Percentiles rank a stretch among this genome's conserved stretches.
Evolutionary conservation across 2,329 filamentous ascomycete genomes (phyloP).

Genomic region (Epichloe typhina): DNA sequence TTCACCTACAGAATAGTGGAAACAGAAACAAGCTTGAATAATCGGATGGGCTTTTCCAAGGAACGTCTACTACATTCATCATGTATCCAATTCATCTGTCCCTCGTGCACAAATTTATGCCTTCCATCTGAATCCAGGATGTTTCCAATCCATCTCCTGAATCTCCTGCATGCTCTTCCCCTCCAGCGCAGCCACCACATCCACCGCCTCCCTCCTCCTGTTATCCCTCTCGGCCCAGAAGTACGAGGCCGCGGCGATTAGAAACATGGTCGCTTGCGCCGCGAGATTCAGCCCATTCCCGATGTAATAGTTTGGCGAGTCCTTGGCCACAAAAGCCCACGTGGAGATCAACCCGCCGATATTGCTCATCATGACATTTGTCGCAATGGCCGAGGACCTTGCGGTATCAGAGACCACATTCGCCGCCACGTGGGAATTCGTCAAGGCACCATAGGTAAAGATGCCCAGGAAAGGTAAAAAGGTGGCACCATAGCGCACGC

Average conservation of each 20-base stretch:
- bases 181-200: constrained; percentile 42
- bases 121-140: constrained; percentile 53
- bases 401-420: constrained; percentile 60
- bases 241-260: constrained; percentile 35
- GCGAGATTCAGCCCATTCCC: constrained; percentile 60
- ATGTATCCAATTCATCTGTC: not conserved
- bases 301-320: constrained; percentile 52
- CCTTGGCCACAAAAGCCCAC: constrained; percentile 50
- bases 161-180: constrained; percentile 41
- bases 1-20: too few species aligned
- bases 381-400: constrained; percentile 46
- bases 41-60: too few species aligned
- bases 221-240: constrained; percentile 54
- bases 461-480: constrained; percentile 55
- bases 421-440: constrained; percentile 51
- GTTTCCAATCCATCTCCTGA: constrained; percentile 52
- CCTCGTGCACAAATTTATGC: not conserved
- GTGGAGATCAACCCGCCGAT: constrained; percentile 49
- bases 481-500: constrained; percentile 51
- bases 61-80: too few species aligned
- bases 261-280: constrained; percentile 40
- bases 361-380: constrained; percentile 34
- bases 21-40: too few species aligned
- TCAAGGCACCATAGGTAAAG: constrained; percentile 49
- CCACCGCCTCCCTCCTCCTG: constrained; percentile 37